Evolutionary conservation across 306 rosid species (phyloP).

Genomic region (Castanea sativa): DNA sequence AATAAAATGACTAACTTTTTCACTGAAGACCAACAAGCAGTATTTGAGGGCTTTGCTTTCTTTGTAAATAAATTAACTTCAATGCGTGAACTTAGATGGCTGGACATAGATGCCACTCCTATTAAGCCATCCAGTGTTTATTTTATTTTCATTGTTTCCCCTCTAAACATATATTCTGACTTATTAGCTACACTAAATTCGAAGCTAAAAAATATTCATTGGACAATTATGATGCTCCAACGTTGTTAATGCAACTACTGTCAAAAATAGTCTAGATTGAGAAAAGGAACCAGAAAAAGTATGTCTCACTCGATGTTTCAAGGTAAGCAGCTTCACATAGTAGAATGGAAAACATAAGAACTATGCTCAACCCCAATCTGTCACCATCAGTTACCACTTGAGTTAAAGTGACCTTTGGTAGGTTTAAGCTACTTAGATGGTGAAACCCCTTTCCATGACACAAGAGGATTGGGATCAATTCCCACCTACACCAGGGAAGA

Average conservation of each 20-base stretch:
- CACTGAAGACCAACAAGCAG: neutral
- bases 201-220: too few relatives aligned
- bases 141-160: too few relatives aligned
- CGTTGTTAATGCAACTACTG: neutral
- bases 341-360: neutral
- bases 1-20: neutral
- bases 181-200: too few relatives aligned
- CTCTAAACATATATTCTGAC: too few relatives aligned
- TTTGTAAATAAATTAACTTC: too few relatives aligned
- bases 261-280: neutral
- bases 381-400: neutral
- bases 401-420: neutral
- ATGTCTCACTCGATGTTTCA: neutral
- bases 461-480: neutral
- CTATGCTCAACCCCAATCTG: neutral
- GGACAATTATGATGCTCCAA: neutral
- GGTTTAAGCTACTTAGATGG: neutral
- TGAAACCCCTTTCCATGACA: neutral
- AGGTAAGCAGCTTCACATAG: neutral
- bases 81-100: too few relatives aligned
- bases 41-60: neutral
- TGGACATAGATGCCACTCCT: too few relatives aligned
- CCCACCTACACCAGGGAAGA: neutral
- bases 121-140: too few relatives aligned
- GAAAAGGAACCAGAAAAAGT: conserved; percentile 7